Conservation (phyloP, 2,329 filamentous ascomycete species). For the Xylariales sp. region DNA sequence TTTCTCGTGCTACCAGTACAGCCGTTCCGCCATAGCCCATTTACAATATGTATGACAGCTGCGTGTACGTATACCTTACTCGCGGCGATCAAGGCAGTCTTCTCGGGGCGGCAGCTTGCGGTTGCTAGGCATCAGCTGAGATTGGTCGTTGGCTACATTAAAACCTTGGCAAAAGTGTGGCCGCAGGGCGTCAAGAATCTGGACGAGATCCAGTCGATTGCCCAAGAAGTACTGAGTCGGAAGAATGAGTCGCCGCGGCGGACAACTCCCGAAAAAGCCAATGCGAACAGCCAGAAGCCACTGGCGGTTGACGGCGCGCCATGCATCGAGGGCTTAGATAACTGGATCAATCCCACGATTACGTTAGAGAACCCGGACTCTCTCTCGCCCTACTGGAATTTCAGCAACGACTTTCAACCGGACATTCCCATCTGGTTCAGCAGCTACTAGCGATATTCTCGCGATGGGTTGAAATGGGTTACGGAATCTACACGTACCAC, state of each 20-base stretch:
- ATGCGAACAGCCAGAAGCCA: not conserved
- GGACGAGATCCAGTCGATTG: slow-evolving; percentile 35
- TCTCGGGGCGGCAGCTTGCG: slow-evolving; percentile 33
- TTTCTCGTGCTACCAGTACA: slow-evolving; percentile 36
- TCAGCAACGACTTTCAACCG: slow-evolving; percentile 32
- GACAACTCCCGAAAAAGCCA: not conserved
- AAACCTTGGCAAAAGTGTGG: slow-evolving; percentile 35
- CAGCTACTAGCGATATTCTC: slow-evolving; percentile 18
- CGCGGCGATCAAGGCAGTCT: slow-evolving; percentile 32
- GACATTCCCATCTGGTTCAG: slow-evolving; percentile 37
- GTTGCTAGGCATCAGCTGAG: slow-evolving; percentile 37
- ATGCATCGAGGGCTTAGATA: slow-evolving; percentile 23
- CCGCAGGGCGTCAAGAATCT: slow-evolving; percentile 34
- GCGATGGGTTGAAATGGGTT: not conserved
- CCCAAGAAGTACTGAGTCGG: slow-evolving; percentile 34
- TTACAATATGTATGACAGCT: slow-evolving; percentile 40
- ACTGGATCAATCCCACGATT: slow-evolving; percentile 25
- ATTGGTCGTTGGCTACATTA: slow-evolving; percentile 37
- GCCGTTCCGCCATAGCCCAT: slow-evolving; percentile 34
- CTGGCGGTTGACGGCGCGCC: not conserved
- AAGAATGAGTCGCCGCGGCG: slow-evolving; percentile 8
- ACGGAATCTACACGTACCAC: not conserved
- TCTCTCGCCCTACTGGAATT: slow-evolving; percentile 29
- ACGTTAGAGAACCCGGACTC: slow-evolving; percentile 16
- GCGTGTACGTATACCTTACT: slow-evolving; percentile 34